These are phyloP conservation scores for Raphanus raphanistrum DNA, from an alignment of 345 rosid species.

Conservation along the genomic window DNA sequence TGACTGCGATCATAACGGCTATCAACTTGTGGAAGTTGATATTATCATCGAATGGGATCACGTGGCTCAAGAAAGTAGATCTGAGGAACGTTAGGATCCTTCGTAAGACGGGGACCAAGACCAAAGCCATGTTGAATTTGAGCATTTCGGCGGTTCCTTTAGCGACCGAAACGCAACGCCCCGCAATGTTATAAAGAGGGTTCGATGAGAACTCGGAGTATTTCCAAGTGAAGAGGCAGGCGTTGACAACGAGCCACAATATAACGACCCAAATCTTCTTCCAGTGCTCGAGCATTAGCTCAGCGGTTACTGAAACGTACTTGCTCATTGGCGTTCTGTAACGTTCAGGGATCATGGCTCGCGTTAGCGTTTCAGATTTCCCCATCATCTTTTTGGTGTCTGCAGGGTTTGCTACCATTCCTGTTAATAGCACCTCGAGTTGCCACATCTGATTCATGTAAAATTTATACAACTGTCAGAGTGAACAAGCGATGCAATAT, in stretches of 20 bases:
- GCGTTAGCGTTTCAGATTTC: slow-evolving; percentile 48
- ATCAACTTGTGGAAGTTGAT: slow-evolving; percentile 78
- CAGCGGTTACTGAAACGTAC: slow-evolving; percentile 44
- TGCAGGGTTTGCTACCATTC: slow-evolving; percentile 56
- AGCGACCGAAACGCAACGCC: slow-evolving; percentile 69
- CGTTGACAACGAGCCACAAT: slow-evolving; percentile 50
- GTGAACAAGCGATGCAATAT: background rate
- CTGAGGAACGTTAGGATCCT: slow-evolving; percentile 65
- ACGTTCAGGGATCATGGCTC: slow-evolving; percentile 72
- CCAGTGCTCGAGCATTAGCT: slow-evolving; percentile 59
- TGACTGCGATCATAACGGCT: slow-evolving; percentile 50
- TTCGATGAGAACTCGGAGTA: slow-evolving; percentile 32
- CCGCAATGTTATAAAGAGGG: slow-evolving; percentile 55
- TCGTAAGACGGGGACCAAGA: slow-evolving; percentile 78
- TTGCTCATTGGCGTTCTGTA: slow-evolving; percentile 63
- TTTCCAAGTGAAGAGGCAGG: slow-evolving; percentile 55
- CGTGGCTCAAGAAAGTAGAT: slow-evolving; percentile 49
- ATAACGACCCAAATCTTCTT: slow-evolving; percentile 62
- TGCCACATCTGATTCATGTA: slow-evolving; percentile 73
- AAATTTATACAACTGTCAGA: slow-evolving; percentile 12
- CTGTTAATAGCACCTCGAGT: slow-evolving; percentile 71
- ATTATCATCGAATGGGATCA: slow-evolving; percentile 89
- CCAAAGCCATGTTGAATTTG: slow-evolving; percentile 80
- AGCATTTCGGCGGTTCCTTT: slow-evolving; percentile 81
- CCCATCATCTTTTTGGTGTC: slow-evolving; percentile 18